Evolutionary conservation across 495 filamentous ascomycete genomes (phyloP), one percentile per base, ranked within the genome.

Genomic region (Penicillium paradoxum): DNA sequence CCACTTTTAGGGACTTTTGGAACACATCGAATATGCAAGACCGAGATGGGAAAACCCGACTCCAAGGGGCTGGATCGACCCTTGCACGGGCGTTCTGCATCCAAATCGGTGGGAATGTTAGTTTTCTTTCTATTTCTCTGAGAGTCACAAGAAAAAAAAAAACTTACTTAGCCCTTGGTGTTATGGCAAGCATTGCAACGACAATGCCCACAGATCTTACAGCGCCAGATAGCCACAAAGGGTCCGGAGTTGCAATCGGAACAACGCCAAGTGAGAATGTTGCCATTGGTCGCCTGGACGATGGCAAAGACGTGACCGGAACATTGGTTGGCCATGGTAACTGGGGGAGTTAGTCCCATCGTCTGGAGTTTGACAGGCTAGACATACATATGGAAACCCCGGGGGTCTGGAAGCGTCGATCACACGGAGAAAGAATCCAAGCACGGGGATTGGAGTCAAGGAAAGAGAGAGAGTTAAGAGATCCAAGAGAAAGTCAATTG

Each of bases 161-260:
- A 8, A 14, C 45, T 37, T 15, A 48, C 45, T 45, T 67, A 76
- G 40, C 58, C 62, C 60, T 77, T 77, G 44, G 69, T 59, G 46
- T 65, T 71, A 67, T 75, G 70, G 67, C 74, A 77, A 37, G 61
- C 45, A 54, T 75, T 71, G 60, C 74, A 77, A 14, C 74, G 74
- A 60, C 63, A 74, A 45, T 75, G 67, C 36, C 64, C 64, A 63
- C 74, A 78, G 56, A 72, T 67, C 64, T 78, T 76, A 66, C 74
- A 78, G 30, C 67, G 74, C 72, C 72, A 78, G 54, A 78, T 74
- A 13, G 74, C 74, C 47, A 70, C 64, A 49, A 72, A 78, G 41
- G 73, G 73, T n/a, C 74, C 74, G 38, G 72, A 72, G 55, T 74
- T 75, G 64, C 74, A 78, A 61, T 76, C 73, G 4, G 71, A 75